phyloP scores from a whole-genome alignment of 768 basidiomycete genomes.

The Albatrellus ellisii region DNA sequence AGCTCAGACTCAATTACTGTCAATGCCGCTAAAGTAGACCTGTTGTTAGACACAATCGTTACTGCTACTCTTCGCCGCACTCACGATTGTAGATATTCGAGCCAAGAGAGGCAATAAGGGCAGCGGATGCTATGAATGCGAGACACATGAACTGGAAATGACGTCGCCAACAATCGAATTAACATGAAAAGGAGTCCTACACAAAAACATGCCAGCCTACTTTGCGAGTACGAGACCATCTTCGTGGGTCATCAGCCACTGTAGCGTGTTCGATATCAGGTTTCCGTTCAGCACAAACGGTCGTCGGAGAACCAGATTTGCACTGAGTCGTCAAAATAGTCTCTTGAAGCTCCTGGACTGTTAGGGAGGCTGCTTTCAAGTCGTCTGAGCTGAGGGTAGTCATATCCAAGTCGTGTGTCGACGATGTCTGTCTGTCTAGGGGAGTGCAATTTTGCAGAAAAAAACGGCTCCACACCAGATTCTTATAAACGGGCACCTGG shows the following conservation, averaged over 20 bases:
- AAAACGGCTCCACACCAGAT: too few species aligned
- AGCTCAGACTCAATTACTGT: conserved; percentile 44
- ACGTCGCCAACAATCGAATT: too few species aligned
- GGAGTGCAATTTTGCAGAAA: too few species aligned
- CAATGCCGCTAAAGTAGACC: conserved; percentile 38
- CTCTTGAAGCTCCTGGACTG: too few species aligned
- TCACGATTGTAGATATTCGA: conserved; percentile 55
- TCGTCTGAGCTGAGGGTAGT: too few species aligned
- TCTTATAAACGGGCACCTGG: too few species aligned
- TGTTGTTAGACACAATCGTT: background rate
- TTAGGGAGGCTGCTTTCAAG: too few species aligned
- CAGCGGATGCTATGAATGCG: conserved; percentile 33
- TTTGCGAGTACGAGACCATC: conserved; percentile 45
- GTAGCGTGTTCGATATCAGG: conserved; percentile 43
- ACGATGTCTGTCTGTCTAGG: too few species aligned
- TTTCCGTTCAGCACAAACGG: too few species aligned
- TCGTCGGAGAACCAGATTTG: too few species aligned
- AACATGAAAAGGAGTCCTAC: background rate
- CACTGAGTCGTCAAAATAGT: too few species aligned
- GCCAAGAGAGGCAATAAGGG: conserved; percentile 45
- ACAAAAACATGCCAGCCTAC: conserved; percentile 19
- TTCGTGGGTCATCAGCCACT: conserved; percentile 46
- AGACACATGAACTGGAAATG: conserved; percentile 31
- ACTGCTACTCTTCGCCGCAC: conserved; percentile 9
- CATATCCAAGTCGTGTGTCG: too few species aligned